These are phyloP conservation scores for Phytopythium vexans DNA, from an alignment of 352 stramenopile genomes.

Conservation along the genomic window DNA sequence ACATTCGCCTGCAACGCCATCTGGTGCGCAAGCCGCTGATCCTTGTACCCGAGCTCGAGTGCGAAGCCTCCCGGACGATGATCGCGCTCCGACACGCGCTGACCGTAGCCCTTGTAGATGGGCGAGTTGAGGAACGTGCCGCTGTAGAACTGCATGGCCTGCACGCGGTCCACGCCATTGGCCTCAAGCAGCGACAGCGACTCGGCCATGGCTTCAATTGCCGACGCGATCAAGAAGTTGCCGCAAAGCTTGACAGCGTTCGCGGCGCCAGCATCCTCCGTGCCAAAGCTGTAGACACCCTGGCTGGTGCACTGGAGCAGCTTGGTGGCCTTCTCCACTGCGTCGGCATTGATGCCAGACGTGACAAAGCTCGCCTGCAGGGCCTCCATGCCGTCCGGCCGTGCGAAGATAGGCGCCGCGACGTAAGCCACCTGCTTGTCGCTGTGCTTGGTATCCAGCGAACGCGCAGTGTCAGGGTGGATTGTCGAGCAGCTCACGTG, in stretches of 20 bases:
- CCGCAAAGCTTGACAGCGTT: slow-evolving; percentile 80
- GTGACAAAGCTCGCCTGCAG: slow-evolving; percentile 65
- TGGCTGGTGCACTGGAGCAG: slow-evolving; percentile 41
- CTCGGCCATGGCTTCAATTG: slow-evolving; percentile 81
- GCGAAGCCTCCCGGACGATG: slow-evolving; percentile 70
- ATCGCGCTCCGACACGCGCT: slow-evolving; percentile 72
- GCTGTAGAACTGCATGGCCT: slow-evolving; percentile 77
- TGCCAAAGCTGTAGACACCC: slow-evolving; percentile 48
- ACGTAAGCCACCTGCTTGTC: slow-evolving; percentile 36
- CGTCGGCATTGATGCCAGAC: slow-evolving; percentile 34
- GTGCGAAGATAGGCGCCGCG: slow-evolving; percentile 64
- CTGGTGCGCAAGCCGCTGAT: slow-evolving; percentile 57
- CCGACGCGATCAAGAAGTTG: slow-evolving; percentile 77
- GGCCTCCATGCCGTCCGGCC: slow-evolving; percentile 65
- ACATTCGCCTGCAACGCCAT: slow-evolving; percentile 47
- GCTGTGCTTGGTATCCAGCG: slow-evolving; percentile 33
- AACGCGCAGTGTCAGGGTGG: slow-evolving; percentile 50
- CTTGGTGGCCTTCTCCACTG: slow-evolving; percentile 28
- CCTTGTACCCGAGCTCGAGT: slow-evolving; percentile 72
- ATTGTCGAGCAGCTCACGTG: slow-evolving; percentile 78
- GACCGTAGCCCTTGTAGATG: slow-evolving; percentile 79
- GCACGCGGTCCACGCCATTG: slow-evolving; percentile 66
- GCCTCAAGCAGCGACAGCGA: slow-evolving; percentile 61
- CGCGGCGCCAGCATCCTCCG: slow-evolving; percentile 49
- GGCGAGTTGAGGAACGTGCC: slow-evolving; percentile 79